Base-by-base conservation (phyloP, 139 green algal species). In the Mesotaenium endlicherianum region DNA sequence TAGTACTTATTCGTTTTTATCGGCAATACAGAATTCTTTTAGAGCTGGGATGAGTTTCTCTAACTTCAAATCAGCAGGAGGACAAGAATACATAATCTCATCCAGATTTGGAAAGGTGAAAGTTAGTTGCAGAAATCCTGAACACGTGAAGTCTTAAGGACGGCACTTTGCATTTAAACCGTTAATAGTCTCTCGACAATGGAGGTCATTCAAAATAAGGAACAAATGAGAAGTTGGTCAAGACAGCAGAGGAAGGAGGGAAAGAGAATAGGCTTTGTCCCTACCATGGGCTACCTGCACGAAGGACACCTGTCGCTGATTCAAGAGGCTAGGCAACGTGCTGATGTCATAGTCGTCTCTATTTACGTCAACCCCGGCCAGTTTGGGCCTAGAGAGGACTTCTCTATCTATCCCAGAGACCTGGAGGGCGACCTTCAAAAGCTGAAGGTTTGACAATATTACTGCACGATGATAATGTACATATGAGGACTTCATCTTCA, bases 291-390 rank as follows among this genome's bases (percentile, higher is more conserved):
- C 4, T 95, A 91, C 64, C 89, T 99, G 30, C 96, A 99, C 84
- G 92, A 95, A 0, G 96, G 96, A 3, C 96, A 99, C 85, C 77
- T 99, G 0, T 96, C 93, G 0, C 90, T 99, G 0, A 89, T 98
- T 0, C 47, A 89, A 2, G 79, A 87, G 38, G 88, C 85, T 1
- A 14, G 14, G 38, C 2, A 17, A 1, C 44, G 34, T 0, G 91
- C 89, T 6, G 95, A 98, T 42, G 55, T 94, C 1, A 95, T 98
- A 20, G 92, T 97, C 0, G 95, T 93, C 0, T 97, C 93, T 38
- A 95, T 99, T 5, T 99, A 99, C 84, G 92, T 99, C 67, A 99
- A 99, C 81, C 95, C 95, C 3, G 97, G 92, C 16, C 96, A 99
- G 91, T 98, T 98, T 77, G 90, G 92, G 3, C 88, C 87, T 3